Conservation (phyloP, 106 monocot genomes). For the Allium cepa region DNA sequence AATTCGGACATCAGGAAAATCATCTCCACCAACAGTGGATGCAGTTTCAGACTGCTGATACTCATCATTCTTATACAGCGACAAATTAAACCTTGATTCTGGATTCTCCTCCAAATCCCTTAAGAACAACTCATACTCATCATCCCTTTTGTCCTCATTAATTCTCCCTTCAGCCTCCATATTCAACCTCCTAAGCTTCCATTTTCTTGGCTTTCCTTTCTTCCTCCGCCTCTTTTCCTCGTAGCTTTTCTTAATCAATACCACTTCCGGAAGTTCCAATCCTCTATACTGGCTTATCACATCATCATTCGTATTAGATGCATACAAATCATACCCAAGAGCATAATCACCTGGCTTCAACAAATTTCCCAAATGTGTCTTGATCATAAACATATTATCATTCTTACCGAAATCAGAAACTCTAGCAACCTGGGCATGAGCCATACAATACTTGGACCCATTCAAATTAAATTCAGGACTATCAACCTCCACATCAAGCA, state of each 20-base stretch:
- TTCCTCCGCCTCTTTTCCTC: slow-evolving; percentile 49
- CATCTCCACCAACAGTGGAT: slow-evolving; percentile 58
- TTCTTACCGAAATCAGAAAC: slow-evolving; percentile 70
- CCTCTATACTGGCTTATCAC: slow-evolving; percentile 62
- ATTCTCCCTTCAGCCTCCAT: slow-evolving; percentile 49
- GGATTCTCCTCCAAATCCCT: slow-evolving; percentile 73
- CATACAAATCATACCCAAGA: slow-evolving; percentile 79
- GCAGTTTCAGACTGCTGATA: slow-evolving; percentile 57
- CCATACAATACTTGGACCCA: slow-evolving; percentile 47
- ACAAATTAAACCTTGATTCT: slow-evolving; percentile 52
- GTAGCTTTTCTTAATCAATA: slow-evolving; percentile 86
- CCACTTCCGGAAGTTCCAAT: slow-evolving; percentile 34
- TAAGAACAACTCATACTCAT: slow-evolving; percentile 72
- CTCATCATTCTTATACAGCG: slow-evolving; percentile 67
- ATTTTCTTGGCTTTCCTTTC: slow-evolving; percentile 43
- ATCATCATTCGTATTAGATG: slow-evolving; percentile 60
- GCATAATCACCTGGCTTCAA: slow-evolving; percentile 69
- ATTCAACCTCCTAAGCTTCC: slow-evolving; percentile 72
- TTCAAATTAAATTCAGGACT: slow-evolving; percentile 25
- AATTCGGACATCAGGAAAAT: slow-evolving; percentile 40
- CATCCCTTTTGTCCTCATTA: slow-evolving; percentile 22
- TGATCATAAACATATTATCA: slow-evolving; percentile 49
- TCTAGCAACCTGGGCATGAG: slow-evolving; percentile 60
- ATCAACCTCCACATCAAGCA: slow-evolving; percentile 35
- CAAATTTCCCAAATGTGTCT: slow-evolving; percentile 72